Base-by-base conservation (phyloP, 768 basidiomycete species). In the Agaricus sinodeliciosus region DNA sequence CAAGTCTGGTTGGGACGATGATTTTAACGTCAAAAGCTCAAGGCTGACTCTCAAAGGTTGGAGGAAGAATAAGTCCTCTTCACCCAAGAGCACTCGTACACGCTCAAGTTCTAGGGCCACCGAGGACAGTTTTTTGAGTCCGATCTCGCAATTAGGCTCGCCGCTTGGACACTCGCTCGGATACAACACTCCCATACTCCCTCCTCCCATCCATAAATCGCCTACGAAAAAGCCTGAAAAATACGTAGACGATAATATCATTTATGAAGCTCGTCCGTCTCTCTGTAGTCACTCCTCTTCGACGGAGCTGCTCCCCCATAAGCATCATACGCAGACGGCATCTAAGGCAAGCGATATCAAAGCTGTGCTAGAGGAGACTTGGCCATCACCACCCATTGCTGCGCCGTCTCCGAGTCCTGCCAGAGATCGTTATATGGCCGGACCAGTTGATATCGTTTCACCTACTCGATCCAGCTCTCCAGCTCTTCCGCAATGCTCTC, bases 1-100 rank as follows among this genome's bases (percentile, higher is more conserved):
- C 42, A 75, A 64, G 58, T 79, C 77, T 2, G 77, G 75, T 9
- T 79, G 77, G 77, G 76, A 78, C 52, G 76, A 76, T 46, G 72
- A 72, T 65, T 62, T 74, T 28, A 69, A 71, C 46, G 55, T 62
- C 44, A 72, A 68, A 62, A 56, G 60, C 6, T 50, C 67, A 12
- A 68, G 52, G 37, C 51, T 59, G 27, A 64, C 57, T 47, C 25
- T 48, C 19, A 54, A 26, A 53, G 48, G 43, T 35, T 54, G 43
- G 49, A 49, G 48, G 51, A 19, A 57, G 55, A 45, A 42, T 37
- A 31, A 58, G 43, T 43, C 60, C 22, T 42, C 55, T 25, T 59
- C 58, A 9, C 55, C 60, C 31, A 28, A 60, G 34, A 59, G 57
- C 50, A 51, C 59, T 19, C 59, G 58, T 19, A 59, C 66, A 1